A percentile compares a stretch with the other conserved stretches of the same genome.
Evolutionary conservation across 148 eudicot species (phyloP).

Genomic region (Chenopodium quinoa): DNA sequence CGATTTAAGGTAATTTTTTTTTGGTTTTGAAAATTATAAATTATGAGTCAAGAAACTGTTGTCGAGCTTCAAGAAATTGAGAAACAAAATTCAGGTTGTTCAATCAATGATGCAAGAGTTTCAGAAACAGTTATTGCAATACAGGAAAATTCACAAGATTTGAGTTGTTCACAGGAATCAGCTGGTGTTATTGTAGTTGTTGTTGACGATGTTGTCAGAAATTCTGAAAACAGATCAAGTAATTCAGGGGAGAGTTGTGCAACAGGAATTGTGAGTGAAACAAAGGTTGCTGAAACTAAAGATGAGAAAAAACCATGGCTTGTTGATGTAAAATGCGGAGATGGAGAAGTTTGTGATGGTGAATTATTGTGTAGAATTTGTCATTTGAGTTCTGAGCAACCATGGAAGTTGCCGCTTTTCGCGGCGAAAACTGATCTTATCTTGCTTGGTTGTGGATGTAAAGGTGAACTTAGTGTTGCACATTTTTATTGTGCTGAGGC

Average conservation of each 20-base stretch:
- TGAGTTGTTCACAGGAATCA: conserved; percentile 4
- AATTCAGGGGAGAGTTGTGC: conserved; percentile 16
- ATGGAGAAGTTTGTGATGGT: conserved; percentile 23
- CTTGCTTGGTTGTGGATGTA: conserved; percentile 71
- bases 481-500: conserved; percentile 72
- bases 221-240: conserved; percentile 14
- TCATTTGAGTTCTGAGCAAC: conserved; percentile 52
- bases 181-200: neutral
- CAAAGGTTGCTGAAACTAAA: neutral
- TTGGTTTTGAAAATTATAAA: neutral
- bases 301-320: conserved; percentile 30
- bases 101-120: conserved; percentile 5
- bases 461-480: conserved; percentile 65
- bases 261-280: neutral
- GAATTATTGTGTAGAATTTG: conserved; percentile 72
- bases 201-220: conserved; percentile 2
- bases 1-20: neutral
- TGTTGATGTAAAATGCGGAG: conserved; percentile 37
- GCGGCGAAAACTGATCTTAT: conserved; percentile 34
- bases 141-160: conserved; percentile 15
- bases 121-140: conserved; percentile 14
- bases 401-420: conserved; percentile 16
- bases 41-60: conserved; percentile 19
- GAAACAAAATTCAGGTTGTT: conserved; percentile 1
- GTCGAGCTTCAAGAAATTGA: conserved; percentile 17